Conservation (phyloP, 768 basidiomycete species). For the Mycena crocata region DNA sequence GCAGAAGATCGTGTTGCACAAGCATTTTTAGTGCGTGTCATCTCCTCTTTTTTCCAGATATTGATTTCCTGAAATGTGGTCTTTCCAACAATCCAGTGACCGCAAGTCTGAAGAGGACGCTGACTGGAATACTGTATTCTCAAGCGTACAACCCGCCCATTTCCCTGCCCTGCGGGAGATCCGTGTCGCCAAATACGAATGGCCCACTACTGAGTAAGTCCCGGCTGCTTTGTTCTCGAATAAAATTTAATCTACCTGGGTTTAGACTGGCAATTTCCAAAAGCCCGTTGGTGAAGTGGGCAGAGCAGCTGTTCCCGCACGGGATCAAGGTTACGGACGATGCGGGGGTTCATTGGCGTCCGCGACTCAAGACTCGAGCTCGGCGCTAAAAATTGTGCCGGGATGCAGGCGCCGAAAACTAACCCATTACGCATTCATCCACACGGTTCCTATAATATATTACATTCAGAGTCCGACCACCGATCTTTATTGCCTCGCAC, state of each 20-base stretch:
- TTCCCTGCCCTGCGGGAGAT: not conserved
- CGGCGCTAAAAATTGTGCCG: too few species aligned
- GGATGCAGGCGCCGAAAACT: too few species aligned
- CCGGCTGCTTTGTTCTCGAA: too few species aligned
- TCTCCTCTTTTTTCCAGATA: not conserved
- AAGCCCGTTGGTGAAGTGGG: not conserved
- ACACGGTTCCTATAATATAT: too few species aligned
- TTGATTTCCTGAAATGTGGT: not conserved
- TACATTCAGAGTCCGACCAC: too few species aligned
- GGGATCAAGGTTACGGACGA: not conserved
- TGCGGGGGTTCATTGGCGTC: not conserved
- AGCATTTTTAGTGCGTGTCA: not conserved
- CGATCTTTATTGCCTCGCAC: too few species aligned
- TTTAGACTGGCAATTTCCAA: not conserved
- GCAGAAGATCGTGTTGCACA: not conserved
- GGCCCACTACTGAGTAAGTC: constrained; percentile 1
- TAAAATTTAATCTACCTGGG: not conserved
- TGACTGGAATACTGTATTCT: not conserved
- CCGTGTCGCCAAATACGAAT: not conserved
- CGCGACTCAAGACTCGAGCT: constrained; percentile 4
- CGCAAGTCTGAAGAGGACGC: not conserved
- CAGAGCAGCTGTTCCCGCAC: not conserved
- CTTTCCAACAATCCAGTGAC: not conserved
- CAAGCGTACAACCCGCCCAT: not conserved
- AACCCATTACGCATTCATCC: too few species aligned